Base-by-base conservation (phyloP, 257 asterid species). In the Solanum lignicaule region DNA sequence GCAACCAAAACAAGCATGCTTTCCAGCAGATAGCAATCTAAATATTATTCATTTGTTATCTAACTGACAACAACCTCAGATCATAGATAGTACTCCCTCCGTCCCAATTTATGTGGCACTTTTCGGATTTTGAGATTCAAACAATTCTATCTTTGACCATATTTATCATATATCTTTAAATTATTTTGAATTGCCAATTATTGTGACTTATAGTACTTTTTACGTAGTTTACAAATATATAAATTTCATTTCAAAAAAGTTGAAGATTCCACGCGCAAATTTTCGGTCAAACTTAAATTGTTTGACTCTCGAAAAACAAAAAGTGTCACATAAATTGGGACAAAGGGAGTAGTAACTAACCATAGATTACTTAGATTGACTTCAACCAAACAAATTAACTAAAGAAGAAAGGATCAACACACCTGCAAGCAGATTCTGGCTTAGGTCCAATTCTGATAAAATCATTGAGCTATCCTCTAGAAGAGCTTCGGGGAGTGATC, bases 341-440 rank as follows among this genome's bases (percentile, higher is more conserved):
- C 46, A 41, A 41, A 41, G 46, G 46, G 46, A 41, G 66, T 43
- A 16, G 85, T 16, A 79, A 4, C 25, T 25, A 79, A 14, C 66
- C 38, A 79, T 79, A 81, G 5, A 81, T 15, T 46, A 18, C 85
- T 48, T 27, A 5, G 27, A 79, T 79, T 79, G 25, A 81, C 29
- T 48, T 29, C 85, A 81, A 81, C 39, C 69, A 48, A 29, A n/a
- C 41, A 81, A 62, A 85, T 66, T 23, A 39, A 60, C 27, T 27
- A 39, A 62, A 85, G 62, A 85, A 39, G 43, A 66, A 81, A 36
- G 65, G 14, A 20, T 66, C 83, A 23, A 71, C 91, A 72, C 88
- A 96, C 99, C 98, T 93, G 93, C 92, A 75, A 95, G 94, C 88
- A 91, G 94, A 91, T 95, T 95, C 90, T 86, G 95, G 93, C 98